Conservation (phyloP, 129 eudicot genomes). For the Artemisia annua region DNA sequence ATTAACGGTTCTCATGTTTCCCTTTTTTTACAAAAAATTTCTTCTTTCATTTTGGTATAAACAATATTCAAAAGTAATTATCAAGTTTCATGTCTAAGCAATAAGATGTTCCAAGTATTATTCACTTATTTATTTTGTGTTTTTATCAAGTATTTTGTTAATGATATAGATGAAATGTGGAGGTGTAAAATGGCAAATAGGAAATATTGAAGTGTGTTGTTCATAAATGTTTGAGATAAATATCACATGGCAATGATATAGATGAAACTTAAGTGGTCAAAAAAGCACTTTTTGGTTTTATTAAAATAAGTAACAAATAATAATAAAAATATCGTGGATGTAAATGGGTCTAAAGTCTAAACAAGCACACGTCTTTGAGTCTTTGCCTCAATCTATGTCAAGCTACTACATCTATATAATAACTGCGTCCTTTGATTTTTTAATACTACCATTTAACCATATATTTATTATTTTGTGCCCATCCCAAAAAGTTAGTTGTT, state of each 20-base stretch:
- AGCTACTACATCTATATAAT: slow-evolving; percentile 9
- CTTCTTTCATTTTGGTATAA: slow-evolving; percentile 21
- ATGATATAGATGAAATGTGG: too few species aligned
- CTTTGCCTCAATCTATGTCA: slow-evolving; percentile 37
- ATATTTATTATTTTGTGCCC: neutral
- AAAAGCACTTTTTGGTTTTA: slow-evolving; percentile 37
- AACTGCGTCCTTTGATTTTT: slow-evolving; percentile 13
- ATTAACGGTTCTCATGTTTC: slow-evolving; percentile 24
- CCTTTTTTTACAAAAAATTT: slow-evolving; percentile 11
- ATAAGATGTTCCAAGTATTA: slow-evolving; percentile 15
- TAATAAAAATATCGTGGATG: slow-evolving; percentile 15
- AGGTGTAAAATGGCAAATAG: neutral
- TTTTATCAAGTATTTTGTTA: too few species aligned
- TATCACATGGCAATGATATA: slow-evolving; percentile 33
- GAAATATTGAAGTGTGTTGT: neutral
- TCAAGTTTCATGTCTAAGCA: slow-evolving; percentile 15
- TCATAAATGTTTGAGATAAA: slow-evolving; percentile 3
- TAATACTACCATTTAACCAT: neutral
- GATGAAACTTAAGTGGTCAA: slow-evolving; percentile 34
- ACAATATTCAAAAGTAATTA: slow-evolving; percentile 35
- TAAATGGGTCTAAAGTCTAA: slow-evolving; percentile 24
- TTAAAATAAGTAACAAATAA: slow-evolving; percentile 18
- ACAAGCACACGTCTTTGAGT: slow-evolving; percentile 37
- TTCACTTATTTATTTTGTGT: too few species aligned
- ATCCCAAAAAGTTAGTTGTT: neutral